phyloP scores from a whole-genome alignment of 169 alveolate genomes.

The Plasmodium chabaudi region DNA sequence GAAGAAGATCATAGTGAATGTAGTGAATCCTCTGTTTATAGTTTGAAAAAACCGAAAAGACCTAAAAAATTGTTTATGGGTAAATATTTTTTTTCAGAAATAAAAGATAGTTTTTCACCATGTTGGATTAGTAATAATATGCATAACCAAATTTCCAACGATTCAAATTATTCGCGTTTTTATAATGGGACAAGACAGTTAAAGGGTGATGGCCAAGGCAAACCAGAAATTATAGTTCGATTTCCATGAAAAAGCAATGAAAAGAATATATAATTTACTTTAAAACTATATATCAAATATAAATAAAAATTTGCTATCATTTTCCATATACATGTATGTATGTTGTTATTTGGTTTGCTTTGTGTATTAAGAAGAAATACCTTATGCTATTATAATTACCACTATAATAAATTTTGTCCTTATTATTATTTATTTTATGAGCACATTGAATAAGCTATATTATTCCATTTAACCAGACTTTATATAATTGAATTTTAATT shows the following conservation, averaged over 20 bases:
- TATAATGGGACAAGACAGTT: neutral
- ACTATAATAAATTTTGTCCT: neutral
- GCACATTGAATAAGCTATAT: neutral
- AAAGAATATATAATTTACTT: neutral
- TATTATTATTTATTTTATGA: constrained; percentile 3
- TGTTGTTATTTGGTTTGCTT: no score
- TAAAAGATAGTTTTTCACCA: constrained; percentile 20
- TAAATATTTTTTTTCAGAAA: constrained; percentile 58
- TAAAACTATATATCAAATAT: no score
- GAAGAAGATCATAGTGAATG: constrained; percentile 10
- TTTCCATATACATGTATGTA: no score
- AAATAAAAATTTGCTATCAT: no score
- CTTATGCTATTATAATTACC: no score
- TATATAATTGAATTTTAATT: constrained; percentile 9
- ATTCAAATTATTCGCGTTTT: constrained; percentile 6
- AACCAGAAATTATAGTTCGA: constrained; percentile 50
- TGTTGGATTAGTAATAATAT: constrained; percentile 9
- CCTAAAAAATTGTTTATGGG: constrained; percentile 68
- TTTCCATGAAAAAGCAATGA: constrained; percentile 1
- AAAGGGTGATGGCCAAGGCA: neutral
- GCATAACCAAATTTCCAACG: constrained; percentile 6
- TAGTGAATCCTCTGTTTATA: neutral
- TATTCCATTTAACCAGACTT: neutral
- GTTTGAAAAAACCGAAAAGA: constrained; percentile 7
- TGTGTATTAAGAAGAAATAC: no score